Percentiles rank a stretch among this genome's conserved stretches.
These are phyloP conservation scores for Leptographium galeiforme DNA, from an alignment of 2,329 filamentous ascomycete species.

Conservation along the genomic window DNA sequence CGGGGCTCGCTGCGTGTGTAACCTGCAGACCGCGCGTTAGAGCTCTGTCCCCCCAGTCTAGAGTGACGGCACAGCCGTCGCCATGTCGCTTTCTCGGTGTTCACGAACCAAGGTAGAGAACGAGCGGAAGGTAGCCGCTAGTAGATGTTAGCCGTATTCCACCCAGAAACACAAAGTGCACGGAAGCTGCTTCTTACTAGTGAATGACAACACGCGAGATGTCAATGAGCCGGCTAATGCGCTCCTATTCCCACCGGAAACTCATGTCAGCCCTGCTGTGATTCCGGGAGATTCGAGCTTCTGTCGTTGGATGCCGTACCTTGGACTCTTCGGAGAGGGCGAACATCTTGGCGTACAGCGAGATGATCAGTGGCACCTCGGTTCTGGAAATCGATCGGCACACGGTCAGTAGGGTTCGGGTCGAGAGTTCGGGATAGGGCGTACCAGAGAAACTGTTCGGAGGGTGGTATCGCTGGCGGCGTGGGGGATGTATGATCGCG, in stretches of 20 bases:
- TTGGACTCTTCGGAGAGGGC: slow-evolving; percentile 91
- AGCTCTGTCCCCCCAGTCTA: not conserved
- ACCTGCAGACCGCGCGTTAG: slow-evolving; percentile 34
- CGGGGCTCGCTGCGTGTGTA: slow-evolving; percentile 90
- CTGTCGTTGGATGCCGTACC: slow-evolving; percentile 34
- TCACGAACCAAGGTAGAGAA: slow-evolving; percentile 78
- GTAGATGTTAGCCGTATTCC: slow-evolving; percentile 20
- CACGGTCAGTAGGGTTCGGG: too few species aligned
- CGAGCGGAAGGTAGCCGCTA: slow-evolving; percentile 90
- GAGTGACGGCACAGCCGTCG: slow-evolving; percentile 11
- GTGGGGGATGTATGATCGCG: not conserved
- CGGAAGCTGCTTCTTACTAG: slow-evolving; percentile 52
- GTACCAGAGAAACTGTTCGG: too few species aligned
- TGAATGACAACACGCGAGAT: slow-evolving; percentile 86
- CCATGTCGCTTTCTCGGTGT: not conserved
- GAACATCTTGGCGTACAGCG: slow-evolving; percentile 32
- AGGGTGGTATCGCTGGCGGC: too few species aligned
- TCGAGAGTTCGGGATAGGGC: too few species aligned
- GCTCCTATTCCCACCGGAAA: slow-evolving; percentile 49
- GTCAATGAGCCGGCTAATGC: slow-evolving; percentile 94
- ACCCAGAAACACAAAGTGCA: not conserved
- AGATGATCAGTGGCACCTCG: too few species aligned
- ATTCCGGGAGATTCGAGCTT: too few species aligned
- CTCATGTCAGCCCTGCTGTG: too few species aligned
- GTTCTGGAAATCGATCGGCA: too few species aligned